Evolutionary conservation across 2,329 filamentous ascomycete species (phyloP).

Genomic region (Talaromyces sp.): DNA sequence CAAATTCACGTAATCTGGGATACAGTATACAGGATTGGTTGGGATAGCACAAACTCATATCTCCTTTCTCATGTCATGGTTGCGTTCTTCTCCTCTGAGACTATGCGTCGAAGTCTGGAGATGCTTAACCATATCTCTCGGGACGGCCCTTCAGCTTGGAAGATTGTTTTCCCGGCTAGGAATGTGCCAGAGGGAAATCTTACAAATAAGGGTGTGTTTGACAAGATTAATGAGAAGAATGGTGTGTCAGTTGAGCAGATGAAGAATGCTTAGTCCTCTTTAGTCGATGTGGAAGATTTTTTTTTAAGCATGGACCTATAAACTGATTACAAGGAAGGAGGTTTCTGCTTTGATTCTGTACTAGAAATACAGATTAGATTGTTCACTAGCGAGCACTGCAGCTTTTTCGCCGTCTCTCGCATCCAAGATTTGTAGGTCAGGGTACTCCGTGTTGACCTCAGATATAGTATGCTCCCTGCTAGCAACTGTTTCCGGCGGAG

Average conservation of each 20-base stretch:
- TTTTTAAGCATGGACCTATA: neutral
- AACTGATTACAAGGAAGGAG: neutral
- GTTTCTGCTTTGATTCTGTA: neutral
- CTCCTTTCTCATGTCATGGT: neutral
- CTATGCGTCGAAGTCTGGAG: too few species aligned
- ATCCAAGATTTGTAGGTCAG: neutral
- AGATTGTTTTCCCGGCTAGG: too few species aligned
- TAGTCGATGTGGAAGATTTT: too few species aligned
- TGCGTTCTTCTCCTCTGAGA: too few species aligned
- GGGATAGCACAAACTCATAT: neutral
- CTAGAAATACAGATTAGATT: neutral
- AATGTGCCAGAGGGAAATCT: too few species aligned
- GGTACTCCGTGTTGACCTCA: neutral
- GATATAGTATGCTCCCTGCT: neutral
- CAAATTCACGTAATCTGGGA: too few species aligned
- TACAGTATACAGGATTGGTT: neutral
- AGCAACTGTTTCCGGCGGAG: neutral
- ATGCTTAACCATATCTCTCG: too few species aligned
- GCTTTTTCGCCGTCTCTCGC: slow-evolving; percentile 2
- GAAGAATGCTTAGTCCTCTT: neutral
- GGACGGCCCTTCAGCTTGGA: too few species aligned
- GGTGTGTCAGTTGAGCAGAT: neutral
- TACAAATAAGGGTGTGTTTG: too few species aligned
- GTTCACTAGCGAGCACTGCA: neutral
- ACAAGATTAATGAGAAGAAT: neutral